Evolutionary conservation across 257 asterid species (phyloP), one percentile per base, ranked within the genome.

Genomic region (Capsicum pubescens): DNA sequence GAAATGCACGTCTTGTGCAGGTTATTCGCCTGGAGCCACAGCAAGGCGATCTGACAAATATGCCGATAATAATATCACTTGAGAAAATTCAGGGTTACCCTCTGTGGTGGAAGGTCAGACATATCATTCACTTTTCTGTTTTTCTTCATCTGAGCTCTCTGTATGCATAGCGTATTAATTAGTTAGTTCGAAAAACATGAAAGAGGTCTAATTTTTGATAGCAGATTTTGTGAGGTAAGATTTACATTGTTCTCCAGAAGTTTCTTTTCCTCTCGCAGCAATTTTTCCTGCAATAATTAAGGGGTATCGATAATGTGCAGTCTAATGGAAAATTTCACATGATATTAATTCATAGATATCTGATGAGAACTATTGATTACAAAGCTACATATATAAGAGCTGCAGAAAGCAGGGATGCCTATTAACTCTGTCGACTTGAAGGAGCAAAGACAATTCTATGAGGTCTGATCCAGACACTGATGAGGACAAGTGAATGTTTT

Each of bases 181-280:
- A 3, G 64, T 58, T 58, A 3, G 19, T 69, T 16, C 9, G 54
- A 3, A 8, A 8, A 8, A 8, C 14, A n/a, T 71, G 79, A 46
- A 71, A 71, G 58, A 17, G 44, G 44, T 39, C 7, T 70, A 7
- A 52, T 39, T 39, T 39, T 3, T 39, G 44, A 39, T 39, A 4
- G 44, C 44, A 4, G 44, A 39, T 39, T 39, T 26, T 66, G 15
- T 66, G 6, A 72, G 32, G 17, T 71, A 11, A 46, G 3, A 21
- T 72, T 48, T 48, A 72, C 80, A 3, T 48, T 48, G 1, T 72
- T 8, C 80, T 72, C 80, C 59, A 72, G 80, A 72, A n/a, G 11
- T 72, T 72, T 72, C 12, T 48, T 72, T 72, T 72, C 11, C 32
- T 48, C 36, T 10, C 0, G 35, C 58, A 72, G 59, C 6, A 46